Conservation (phyloP, 2,329 filamentous ascomycete species). For the Diplodia intermedia region DNA sequence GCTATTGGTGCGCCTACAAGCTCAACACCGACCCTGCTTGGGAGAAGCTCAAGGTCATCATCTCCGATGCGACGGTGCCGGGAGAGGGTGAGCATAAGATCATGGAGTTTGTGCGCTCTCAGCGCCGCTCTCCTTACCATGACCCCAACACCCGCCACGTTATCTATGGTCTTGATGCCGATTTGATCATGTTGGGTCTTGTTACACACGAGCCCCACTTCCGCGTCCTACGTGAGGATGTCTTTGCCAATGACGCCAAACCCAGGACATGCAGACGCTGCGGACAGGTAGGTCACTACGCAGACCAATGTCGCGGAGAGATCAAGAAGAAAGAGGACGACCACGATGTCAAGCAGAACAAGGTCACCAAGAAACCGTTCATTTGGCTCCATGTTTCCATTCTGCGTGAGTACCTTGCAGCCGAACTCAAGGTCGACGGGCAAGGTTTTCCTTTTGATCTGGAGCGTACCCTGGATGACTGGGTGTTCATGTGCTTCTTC, state of each 20-base stretch:
- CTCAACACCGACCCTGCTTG: conserved; percentile 95
- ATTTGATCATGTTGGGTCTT: conserved; percentile 97
- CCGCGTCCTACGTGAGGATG: conserved; percentile 93
- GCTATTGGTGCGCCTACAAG: conserved; percentile 98
- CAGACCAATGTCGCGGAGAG: conserved; percentile 81
- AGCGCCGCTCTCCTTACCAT: conserved; percentile 87
- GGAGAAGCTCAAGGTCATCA: conserved; percentile 92
- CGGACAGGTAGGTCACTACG: conserved; percentile 90
- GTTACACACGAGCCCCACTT: conserved; percentile 98
- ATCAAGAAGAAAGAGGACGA: conserved; percentile 79
- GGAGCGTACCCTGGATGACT: conserved; percentile 93
- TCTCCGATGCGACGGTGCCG: conserved; percentile 96
- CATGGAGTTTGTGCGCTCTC: conserved; percentile 96
- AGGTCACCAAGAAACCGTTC: conserved; percentile 80
- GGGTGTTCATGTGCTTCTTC: conserved; percentile 99
- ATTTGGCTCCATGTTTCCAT: conserved; percentile 97
- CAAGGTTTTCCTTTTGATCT: conserved; percentile 90
- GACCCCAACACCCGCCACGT: conserved; percentile 97
- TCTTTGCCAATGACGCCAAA: conserved; percentile 89
- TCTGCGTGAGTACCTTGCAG: conserved; percentile 88
- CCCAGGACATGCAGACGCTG: conserved; percentile 86
- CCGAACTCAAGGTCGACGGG: conserved; percentile 82
- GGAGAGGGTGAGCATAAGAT: conserved; percentile 99
- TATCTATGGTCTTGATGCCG: conserved; percentile 96
- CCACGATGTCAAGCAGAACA: conserved; percentile 80